These are phyloP conservation scores for Ganoderma sinense DNA, from an alignment of 1,284 basidiomycete species.

Conservation along the genomic window DNA sequence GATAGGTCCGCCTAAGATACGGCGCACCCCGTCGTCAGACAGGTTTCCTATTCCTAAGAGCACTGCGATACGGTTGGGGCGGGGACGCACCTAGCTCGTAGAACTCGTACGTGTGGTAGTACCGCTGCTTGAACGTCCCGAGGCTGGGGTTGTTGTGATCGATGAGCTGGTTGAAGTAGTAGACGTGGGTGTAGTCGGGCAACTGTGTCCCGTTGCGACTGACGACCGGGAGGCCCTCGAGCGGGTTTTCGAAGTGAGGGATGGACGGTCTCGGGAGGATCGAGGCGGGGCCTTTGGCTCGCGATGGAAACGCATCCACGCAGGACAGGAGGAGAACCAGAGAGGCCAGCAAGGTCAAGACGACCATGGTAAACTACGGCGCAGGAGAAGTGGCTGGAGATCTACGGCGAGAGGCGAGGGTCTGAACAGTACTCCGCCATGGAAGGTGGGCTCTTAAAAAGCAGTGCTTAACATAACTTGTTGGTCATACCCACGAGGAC, in stretches of 20 bases:
- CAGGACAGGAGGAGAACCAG: background rate
- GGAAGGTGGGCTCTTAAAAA: background rate
- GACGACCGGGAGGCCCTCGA: conserved; percentile 25
- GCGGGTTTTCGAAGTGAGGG: conserved; percentile 11
- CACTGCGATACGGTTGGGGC: background rate
- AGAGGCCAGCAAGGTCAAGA: background rate
- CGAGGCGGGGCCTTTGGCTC: conserved; percentile 5
- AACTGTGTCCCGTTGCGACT: conserved; percentile 36
- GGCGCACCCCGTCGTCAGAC: background rate
- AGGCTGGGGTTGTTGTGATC: conserved; percentile 71
- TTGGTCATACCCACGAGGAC: background rate
- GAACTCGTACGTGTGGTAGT: conserved; percentile 71
- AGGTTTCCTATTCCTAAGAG: background rate
- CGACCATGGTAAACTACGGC: background rate
- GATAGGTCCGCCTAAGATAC: conserved; percentile 66
- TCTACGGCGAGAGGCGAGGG: background rate
- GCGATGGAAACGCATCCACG: conserved; percentile 1
- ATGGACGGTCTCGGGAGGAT: conserved; percentile 19
- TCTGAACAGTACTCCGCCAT: background rate
- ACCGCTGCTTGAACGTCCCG: conserved; percentile 79
- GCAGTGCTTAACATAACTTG: background rate
- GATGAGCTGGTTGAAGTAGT: conserved; percentile 74
- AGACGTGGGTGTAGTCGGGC: conserved; percentile 47
- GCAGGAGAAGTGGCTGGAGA: background rate
- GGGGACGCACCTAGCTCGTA: conserved; percentile 56